Base-by-base conservation (phyloP, 108 stramenopile species). In the Skeletonema costatum region DNA sequence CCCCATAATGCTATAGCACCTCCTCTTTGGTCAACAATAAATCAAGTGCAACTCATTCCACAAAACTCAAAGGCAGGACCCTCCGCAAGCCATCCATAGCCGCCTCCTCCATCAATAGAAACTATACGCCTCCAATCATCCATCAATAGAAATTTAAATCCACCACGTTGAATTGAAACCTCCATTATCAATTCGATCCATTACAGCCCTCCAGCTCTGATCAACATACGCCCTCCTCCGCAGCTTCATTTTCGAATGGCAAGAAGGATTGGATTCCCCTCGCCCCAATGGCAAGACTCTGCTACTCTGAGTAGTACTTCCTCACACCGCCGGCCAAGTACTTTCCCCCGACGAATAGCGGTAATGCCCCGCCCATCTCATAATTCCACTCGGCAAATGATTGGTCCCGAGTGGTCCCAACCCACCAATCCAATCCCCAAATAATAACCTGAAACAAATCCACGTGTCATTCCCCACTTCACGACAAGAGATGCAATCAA, bases 121-220 rank as follows among this genome's bases (percentile, higher is more conserved):
- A 66, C n/a, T n/a, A n/a, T n/a, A n/a, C 29, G 68, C 64, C 21
- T 75, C n/a, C n/a, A n/a, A n/a, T n/a, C n/a, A n/a, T n/a, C 70
- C 64, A 71, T 70, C 32, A 81, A 48, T 46, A 75, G 21, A 36
- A 48, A 66, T n/a, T n/a, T 30, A 75, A 71, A 69, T 91, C 90
- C 30, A 48, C 29, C 29, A 29, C 88, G 76, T 16, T 66, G 58
- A 13, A 87, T n/a, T n/a, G n/a, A n/a, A n/a, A n/a, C n/a, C 75
- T 3, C 87, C 89, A 3, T 82, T 85, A 9, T 87, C 78, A 35
- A 89, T 75, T 19, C 87, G 76, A 53, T 88, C 75, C 42, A n/a
- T n/a, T 92, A 92, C 38, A 87, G 50, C 30, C n/a, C n/a, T n/a
- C n/a, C n/a, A 89, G 56, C 8, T n/a, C n/a, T n/a, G n/a, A 85